Evolutionary conservation across 768 basidiomycete species (phyloP).

Genomic region (Pholiota microspora): DNA sequence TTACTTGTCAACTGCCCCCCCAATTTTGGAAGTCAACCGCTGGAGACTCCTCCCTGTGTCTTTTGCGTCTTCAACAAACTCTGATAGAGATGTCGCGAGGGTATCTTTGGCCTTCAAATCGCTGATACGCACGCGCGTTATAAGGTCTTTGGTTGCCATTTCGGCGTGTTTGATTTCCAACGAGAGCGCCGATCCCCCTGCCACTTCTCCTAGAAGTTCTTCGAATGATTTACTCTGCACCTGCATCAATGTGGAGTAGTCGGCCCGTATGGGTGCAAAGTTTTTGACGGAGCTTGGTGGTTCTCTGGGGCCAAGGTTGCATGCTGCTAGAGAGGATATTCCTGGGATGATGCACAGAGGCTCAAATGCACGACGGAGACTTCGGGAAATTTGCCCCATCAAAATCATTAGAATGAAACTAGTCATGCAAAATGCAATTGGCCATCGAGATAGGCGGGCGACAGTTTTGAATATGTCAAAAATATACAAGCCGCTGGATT

Average conservation of each 20-base stretch:
- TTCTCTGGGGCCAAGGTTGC: conserved; percentile 24
- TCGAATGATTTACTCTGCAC: conserved; percentile 63
- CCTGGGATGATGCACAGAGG: conserved; percentile 66
- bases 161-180: conserved; percentile 74
- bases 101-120: conserved; percentile 57
- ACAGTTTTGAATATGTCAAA: conserved; percentile 48
- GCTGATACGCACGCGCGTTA: conserved; percentile 61
- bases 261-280: conserved; percentile 41
- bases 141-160: conserved; percentile 71
- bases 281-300: conserved; percentile 1
- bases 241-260: conserved; percentile 60
- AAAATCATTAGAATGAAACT: conserved; percentile 49
- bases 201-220: conserved; percentile 56
- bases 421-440: conserved; percentile 53
- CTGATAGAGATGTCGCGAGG: conserved; percentile 47
- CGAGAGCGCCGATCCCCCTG: conserved; percentile 57
- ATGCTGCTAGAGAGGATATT: conserved; percentile 47
- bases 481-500: conserved; percentile 36
- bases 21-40: conserved; percentile 63
- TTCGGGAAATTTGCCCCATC: conserved; percentile 36
- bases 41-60: conserved; percentile 57
- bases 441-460: conserved; percentile 49
- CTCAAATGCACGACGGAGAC: conserved; percentile 44
- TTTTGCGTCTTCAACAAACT: conserved; percentile 63
- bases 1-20: conserved; percentile 73